phyloP scores from a whole-genome alignment of 495 filamentous ascomycete genomes.

The Astrocystis sublimbata region DNA sequence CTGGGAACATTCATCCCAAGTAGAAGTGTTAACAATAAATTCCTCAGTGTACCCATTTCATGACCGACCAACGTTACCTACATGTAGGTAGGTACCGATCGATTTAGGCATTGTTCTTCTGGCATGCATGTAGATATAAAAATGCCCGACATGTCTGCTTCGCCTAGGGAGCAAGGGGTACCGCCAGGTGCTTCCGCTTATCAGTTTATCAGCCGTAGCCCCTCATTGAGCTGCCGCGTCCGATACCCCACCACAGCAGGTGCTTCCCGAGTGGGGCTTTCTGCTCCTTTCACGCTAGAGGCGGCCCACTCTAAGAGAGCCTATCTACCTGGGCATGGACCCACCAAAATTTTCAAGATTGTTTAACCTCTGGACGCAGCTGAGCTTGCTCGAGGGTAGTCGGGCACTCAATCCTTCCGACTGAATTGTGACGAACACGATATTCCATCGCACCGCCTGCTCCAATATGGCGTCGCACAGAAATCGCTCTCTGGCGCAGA shows the following conservation, averaged over 20 bases:
- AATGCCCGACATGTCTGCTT: too few relatives aligned
- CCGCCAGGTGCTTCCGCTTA: too few relatives aligned
- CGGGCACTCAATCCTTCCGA: neutral
- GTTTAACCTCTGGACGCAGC: neutral
- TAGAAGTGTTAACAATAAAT: too few relatives aligned
- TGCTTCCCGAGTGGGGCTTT: neutral
- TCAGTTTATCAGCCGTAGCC: neutral
- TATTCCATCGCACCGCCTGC: neutral
- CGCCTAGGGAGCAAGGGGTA: too few relatives aligned
- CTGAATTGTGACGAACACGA: neutral
- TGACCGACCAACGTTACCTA: too few relatives aligned
- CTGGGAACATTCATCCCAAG: too few relatives aligned
- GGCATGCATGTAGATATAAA: too few relatives aligned
- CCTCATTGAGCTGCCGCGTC: neutral
- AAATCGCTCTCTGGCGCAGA: slow-evolving; percentile 47
- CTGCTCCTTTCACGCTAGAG: neutral
- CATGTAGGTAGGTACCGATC: neutral
- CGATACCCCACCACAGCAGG: neutral
- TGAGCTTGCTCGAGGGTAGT: neutral
- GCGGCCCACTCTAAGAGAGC: too few relatives aligned
- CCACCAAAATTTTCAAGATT: slow-evolving; percentile 20
- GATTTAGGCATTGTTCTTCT: neutral
- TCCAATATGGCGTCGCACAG: slow-evolving; percentile 34
- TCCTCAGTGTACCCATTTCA: too few relatives aligned
- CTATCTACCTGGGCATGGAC: neutral